A percentile compares a stretch with the other conserved stretches of the same genome.
Evolutionary conservation across 148 eudicot genomes (phyloP).

Genomic region (Vaccinium corymbosum): DNA sequence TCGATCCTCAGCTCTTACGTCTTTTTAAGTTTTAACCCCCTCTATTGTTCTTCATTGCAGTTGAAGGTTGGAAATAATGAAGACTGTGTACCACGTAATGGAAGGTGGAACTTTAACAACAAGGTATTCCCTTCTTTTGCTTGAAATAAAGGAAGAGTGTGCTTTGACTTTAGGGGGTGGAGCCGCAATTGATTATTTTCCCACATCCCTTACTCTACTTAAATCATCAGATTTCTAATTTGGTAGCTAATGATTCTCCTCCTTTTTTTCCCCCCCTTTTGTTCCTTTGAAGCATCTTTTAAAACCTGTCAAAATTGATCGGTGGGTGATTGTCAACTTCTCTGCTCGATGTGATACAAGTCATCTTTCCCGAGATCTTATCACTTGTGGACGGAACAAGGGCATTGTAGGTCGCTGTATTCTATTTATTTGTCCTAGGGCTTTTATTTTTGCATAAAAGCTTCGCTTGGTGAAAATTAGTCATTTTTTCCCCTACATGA

Average conservation of each 20-base stretch:
- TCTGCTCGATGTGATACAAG: conserved; percentile 77
- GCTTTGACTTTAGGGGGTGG: background rate
- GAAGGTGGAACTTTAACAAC: conserved; percentile 73
- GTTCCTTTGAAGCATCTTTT: conserved; percentile 50
- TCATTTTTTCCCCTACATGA: conserved; percentile 10
- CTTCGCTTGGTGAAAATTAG: conserved; percentile 8
- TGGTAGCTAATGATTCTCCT: conserved; percentile 16
- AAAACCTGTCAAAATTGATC: conserved; percentile 50
- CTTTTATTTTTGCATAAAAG: background rate
- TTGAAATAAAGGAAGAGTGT: conserved; percentile 1
- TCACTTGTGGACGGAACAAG: conserved; percentile 58
- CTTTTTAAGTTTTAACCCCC: background rate
- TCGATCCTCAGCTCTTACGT: background rate
- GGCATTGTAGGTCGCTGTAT: conserved; percentile 64
- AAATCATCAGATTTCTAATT: background rate
- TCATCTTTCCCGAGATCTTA: conserved; percentile 58
- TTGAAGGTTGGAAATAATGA: conserved; percentile 70
- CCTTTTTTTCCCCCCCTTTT: background rate
- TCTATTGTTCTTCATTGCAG: conserved; percentile 36
- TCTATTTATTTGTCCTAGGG: background rate
- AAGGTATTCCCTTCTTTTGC: conserved; percentile 43
- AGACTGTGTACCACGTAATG: conserved; percentile 62
- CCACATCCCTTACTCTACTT: background rate
- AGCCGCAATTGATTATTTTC: background rate
- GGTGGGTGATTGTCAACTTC: conserved; percentile 92